Conservation (phyloP, 192 early-diverging fungal species). For the Cetraspora pellucida region DNA sequence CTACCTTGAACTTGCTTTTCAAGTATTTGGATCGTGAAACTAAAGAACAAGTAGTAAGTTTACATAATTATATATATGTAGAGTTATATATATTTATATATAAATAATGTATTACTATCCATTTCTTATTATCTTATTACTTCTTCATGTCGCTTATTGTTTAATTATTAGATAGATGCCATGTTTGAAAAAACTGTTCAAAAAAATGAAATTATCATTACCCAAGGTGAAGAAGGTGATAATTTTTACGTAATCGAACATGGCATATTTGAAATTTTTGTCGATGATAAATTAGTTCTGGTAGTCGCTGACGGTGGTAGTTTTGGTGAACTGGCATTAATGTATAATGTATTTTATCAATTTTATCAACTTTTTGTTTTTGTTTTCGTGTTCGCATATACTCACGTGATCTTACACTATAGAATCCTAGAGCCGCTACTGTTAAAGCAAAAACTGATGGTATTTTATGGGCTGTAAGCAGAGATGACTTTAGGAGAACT, state of each 20-base stretch:
- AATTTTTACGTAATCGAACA: constrained; percentile 45
- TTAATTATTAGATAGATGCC: constrained; percentile 27
- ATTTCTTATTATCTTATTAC: background rate
- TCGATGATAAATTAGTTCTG: constrained; percentile 34
- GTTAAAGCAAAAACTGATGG: constrained; percentile 36
- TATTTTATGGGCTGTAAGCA: constrained; percentile 48
- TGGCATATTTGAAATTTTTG: constrained; percentile 40
- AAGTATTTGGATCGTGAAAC: constrained; percentile 40
- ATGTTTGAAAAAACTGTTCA: constrained; percentile 42
- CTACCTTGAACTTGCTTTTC: constrained; percentile 42
- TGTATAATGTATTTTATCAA: constrained; percentile 45
- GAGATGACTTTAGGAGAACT: constrained; percentile 42
- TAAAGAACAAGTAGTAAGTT: constrained; percentile 42
- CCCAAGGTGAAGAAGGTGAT: constrained; percentile 47
- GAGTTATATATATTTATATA: no score
- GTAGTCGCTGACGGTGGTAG: constrained; percentile 38
- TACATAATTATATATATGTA: background rate
- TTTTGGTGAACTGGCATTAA: constrained; percentile 53
- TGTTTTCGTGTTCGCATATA: no score
- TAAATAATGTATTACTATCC: background rate
- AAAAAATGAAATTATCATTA: constrained; percentile 36
- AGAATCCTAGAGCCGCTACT: constrained; percentile 48
- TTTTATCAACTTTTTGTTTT: background rate
- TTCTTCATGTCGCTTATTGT: no score
- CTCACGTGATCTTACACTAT: no score